Base-by-base conservation (phyloP, 192 early-diverging fungal species). In the Physocladia obscura region DNA sequence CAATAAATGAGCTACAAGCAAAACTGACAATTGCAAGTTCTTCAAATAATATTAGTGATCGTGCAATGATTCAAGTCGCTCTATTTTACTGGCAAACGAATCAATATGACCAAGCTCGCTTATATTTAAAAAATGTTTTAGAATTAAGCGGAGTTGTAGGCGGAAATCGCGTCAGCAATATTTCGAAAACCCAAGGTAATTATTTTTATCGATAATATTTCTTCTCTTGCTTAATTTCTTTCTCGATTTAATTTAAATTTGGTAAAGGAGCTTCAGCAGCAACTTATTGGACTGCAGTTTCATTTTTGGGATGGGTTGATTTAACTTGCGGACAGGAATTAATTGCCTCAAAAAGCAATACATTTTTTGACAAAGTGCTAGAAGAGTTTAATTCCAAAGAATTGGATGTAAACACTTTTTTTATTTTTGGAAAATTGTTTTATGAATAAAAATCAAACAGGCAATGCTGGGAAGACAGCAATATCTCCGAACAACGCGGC, bases 341-440 rank as follows among this genome's bases (percentile, higher is more conserved):
- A 13, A 19, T 69, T 19, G 57, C 49, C 2, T 17, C 49, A 3
- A 81, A 81, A 50, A 65, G 72, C 17, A 71, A 36, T n/a, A 35
- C 55, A n/a, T 84, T 76, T 76, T 82, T 86, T 76, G 82, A 86
- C 29, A 74, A 74, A 29, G 77, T 73, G 2, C 55, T 86, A 51
- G 65, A 68, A 13, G 80, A 86, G 37, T 75, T 65, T 38, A 58
- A 67, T 49, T 70, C 78, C 30, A 63, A 72, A 22, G 74, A 81
- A 63, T 37, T 83, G 4, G 84, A 82, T 58, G 79, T 77, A 40
- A 67, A 50, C n/a, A 65, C 15, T 50, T 49, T 22, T 31, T 31
- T 67, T 76, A 62, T 11, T 59, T 56, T 36, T 60, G 3, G n/a
- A 56, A 54, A 54, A 62, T 39, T 29, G 8, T 40, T 0, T 69